Base-by-base conservation (phyloP, 768 basidiomycete genomes). In the Leucosporidium yakuticum region DNA sequence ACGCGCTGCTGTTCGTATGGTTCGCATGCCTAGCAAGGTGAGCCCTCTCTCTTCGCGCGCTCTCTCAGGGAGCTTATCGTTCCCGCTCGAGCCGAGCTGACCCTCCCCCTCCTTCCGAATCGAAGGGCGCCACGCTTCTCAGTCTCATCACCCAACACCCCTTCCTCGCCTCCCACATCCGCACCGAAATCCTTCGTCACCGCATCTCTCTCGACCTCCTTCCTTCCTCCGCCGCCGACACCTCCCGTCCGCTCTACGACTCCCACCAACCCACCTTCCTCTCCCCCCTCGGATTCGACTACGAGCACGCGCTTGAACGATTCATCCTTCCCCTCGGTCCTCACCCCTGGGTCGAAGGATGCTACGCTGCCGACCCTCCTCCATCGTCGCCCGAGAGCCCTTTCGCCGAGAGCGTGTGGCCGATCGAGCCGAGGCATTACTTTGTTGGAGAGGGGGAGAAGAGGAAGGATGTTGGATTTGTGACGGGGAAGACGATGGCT, bases 161-260 rank as follows among this genome's bases (percentile, higher is more conserved):
- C 32, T 56, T 56, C 55, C 31, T 56, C 55, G 32, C 32, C 55
- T 17, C 55, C 32, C 27, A 32, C 27, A 56, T 56, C 55, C 29
- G 31, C 15, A 32, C 55, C 31, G 14, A 31, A 7, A 15, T 56
- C 55, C 55, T 56, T 21, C 32, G 8, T 21, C 55, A 56, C 55
- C 29, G 32, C 17, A 19, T 34, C 55, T 32, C 29, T 11, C 32
- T 56, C 55, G 21, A 29, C 8, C 55, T 56, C 32, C 55, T 56
- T 21, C 17, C 55, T 4, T 19, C 53, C 53, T 20, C 27, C 8
- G 53, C 53, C 17, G 53, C 20, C 55, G 57, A 59, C 34, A 34
- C 57, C 36, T 59, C 36, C 23, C 34, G 57, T 14, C 36, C 57
- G 1, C 23, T 59, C 36, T 59, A 27, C n/a, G 25, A 44, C 14